Evolutionary conservation across 163 green algal species (phyloP).

Genomic region (Chlamydomonas reinhardtii): DNA sequence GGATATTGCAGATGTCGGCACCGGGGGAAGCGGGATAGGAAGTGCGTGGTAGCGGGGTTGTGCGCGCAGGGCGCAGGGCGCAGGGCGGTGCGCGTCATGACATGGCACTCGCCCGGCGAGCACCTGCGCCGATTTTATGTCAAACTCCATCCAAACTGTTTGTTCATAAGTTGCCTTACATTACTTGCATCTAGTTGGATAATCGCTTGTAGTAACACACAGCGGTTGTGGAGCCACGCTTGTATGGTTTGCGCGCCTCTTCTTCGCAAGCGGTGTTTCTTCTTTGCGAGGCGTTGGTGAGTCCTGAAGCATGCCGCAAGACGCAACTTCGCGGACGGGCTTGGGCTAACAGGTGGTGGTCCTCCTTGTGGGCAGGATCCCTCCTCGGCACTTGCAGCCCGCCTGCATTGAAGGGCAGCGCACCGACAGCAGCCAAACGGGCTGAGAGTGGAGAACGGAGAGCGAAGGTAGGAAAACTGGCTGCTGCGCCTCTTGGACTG

Average conservation of each 20-base stretch:
- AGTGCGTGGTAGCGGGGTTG: no score
- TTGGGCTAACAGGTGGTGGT: neutral
- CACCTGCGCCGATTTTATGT: no score
- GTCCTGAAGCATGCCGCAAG: neutral
- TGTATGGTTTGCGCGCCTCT: neutral
- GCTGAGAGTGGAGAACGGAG: neutral
- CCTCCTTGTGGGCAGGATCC: neutral
- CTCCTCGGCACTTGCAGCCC: neutral
- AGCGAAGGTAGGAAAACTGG: neutral
- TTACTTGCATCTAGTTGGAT: no score
- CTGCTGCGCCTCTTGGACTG: neutral
- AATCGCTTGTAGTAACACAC: neutral
- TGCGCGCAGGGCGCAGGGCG: no score
- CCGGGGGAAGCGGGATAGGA: no score
- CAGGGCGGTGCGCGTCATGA: no score
- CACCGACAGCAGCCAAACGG: neutral
- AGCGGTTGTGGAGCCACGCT: neutral
- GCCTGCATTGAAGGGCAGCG: conserved; percentile 1
- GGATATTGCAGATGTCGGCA: no score
- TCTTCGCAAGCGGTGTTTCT: neutral
- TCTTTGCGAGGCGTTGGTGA: neutral
- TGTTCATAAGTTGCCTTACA: no score
- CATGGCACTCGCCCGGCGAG: no score
- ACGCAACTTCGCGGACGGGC: neutral
- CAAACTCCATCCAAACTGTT: no score